Percentiles rank a stretch among this genome's conserved stretches.
phyloP scores from a whole-genome alignment of 495 filamentous ascomycete genomes.

The Gamarada debralockiae region DNA sequence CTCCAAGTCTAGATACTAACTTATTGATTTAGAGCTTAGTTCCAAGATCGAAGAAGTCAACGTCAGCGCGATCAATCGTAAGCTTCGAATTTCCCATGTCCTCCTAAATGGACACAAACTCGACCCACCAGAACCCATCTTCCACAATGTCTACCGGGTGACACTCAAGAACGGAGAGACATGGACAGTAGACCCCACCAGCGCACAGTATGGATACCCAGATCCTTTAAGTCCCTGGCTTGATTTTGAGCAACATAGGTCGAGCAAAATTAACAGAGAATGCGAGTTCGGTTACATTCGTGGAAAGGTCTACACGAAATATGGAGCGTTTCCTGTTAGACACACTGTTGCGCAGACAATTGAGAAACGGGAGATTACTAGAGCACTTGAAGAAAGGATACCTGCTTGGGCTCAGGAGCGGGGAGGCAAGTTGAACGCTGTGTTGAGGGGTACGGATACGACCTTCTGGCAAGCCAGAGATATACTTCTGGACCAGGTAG shows the following conservation, averaged over 20 bases:
- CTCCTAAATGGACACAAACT: slow-evolving; percentile 12
- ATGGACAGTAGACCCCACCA: not conserved
- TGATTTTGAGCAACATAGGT: slow-evolving; percentile 1
- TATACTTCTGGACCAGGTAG: slow-evolving; percentile 3
- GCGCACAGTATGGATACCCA: not conserved
- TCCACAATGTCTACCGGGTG: slow-evolving; percentile 5
- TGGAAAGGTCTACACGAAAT: no score
- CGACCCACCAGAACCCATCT: slow-evolving; percentile 11
- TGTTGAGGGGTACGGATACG: no score
- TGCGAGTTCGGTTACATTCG: no score
- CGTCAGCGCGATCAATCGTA: not conserved
- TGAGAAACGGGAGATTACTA: no score
- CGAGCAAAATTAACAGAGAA: slow-evolving; percentile 2
- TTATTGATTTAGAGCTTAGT: no score
- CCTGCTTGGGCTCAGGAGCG: no score
- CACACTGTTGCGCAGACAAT: no score
- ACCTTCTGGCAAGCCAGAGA: no score
- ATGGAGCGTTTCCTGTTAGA: no score
- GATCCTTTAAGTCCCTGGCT: slow-evolving; percentile 2
- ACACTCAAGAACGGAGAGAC: slow-evolving; percentile 3
- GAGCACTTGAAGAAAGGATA: no score
- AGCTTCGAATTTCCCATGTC: slow-evolving; percentile 18
- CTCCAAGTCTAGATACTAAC: no score
- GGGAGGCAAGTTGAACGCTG: no score
- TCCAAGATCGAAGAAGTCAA: slow-evolving; percentile 10